These are phyloP conservation scores for Rhizoclosmatium sp. DNA, from an alignment of 192 early-diverging fungal species.

Conservation along the genomic window DNA sequence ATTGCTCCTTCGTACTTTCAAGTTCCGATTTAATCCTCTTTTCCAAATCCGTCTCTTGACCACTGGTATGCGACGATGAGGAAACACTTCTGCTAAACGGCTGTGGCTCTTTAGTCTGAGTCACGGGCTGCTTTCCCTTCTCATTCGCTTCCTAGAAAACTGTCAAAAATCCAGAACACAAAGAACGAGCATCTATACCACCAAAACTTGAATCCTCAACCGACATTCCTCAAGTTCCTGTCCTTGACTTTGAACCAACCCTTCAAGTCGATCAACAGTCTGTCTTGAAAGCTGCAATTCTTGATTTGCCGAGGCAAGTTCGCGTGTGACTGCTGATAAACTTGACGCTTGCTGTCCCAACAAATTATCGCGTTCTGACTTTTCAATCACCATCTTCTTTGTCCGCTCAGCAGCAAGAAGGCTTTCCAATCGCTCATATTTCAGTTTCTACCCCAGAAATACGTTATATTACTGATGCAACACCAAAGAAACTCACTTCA, in stretches of 20 bases:
- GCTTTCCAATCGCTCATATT: conserved; percentile 55
- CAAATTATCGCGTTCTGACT: conserved; percentile 21
- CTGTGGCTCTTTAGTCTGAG: background rate
- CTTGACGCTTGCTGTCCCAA: conserved; percentile 24
- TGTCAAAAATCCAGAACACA: background rate
- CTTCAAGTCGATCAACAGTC: conserved; percentile 19
- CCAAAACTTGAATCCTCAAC: background rate
- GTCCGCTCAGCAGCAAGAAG: conserved; percentile 55
- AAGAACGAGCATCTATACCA: background rate
- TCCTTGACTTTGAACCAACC: background rate
- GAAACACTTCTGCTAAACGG: background rate
- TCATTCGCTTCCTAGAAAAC: background rate
- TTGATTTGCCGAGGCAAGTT: background rate
- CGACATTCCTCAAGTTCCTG: background rate
- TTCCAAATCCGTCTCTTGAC: conserved; percentile 34
- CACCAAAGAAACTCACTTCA: conserved; percentile 16
- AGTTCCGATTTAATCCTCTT: conserved; percentile 37
- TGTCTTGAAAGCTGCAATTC: background rate
- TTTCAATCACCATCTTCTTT: conserved; percentile 52
- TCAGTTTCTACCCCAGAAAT: conserved; percentile 42
- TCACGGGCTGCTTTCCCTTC: conserved; percentile 16
- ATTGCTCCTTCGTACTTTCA: conserved; percentile 42
- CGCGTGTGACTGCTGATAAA: conserved; percentile 2
- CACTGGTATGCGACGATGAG: background rate
- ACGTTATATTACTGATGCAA: background rate